These are phyloP conservation scores for Rhizopus delemar DNA, from an alignment of 371 early-diverging fungal species.

Conservation along the genomic window DNA sequence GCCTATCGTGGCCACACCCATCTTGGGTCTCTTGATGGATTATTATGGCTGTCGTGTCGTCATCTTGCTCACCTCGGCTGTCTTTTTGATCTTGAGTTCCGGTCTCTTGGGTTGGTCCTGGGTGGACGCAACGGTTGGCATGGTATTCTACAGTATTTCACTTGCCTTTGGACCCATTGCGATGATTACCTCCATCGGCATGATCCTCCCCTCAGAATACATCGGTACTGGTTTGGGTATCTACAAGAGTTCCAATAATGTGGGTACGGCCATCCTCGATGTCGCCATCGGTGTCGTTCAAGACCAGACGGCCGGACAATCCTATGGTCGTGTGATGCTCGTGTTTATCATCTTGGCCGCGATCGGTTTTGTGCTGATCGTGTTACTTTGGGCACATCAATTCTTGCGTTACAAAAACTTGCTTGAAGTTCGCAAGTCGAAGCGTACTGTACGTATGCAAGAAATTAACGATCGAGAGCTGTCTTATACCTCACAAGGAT, in stretches of 20 bases:
- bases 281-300: slow-evolving; percentile 54
- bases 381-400: slow-evolving; percentile 32
- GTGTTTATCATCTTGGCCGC: slow-evolving; percentile 38
- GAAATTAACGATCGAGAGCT: slow-evolving; percentile 46
- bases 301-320: slow-evolving; percentile 40
- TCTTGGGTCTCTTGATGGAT: slow-evolving; percentile 57
- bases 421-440: slow-evolving; percentile 32
- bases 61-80: slow-evolving; percentile 40
- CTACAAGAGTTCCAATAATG: slow-evolving; percentile 49
- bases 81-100: slow-evolving; percentile 46
- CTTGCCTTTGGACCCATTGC: slow-evolving; percentile 57
- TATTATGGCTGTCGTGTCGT: slow-evolving; percentile 48
- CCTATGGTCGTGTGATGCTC: slow-evolving; percentile 44
- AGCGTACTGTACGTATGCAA: slow-evolving; percentile 42
- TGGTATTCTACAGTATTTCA: slow-evolving; percentile 50
- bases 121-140: slow-evolving; percentile 46
- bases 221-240: slow-evolving; percentile 61
- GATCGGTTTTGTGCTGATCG: slow-evolving; percentile 39
- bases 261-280: slow-evolving; percentile 54
- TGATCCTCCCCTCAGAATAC: slow-evolving; percentile 50
- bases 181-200: slow-evolving; percentile 55
- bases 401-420: slow-evolving; percentile 33
- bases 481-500: slow-evolving; percentile 32
- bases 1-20: slow-evolving; percentile 60
- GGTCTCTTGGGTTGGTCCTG: slow-evolving; percentile 48